These are phyloP conservation scores for Fusarium sp. DNA, from an alignment of 2,329 filamentous ascomycete species.

Conservation along the genomic window DNA sequence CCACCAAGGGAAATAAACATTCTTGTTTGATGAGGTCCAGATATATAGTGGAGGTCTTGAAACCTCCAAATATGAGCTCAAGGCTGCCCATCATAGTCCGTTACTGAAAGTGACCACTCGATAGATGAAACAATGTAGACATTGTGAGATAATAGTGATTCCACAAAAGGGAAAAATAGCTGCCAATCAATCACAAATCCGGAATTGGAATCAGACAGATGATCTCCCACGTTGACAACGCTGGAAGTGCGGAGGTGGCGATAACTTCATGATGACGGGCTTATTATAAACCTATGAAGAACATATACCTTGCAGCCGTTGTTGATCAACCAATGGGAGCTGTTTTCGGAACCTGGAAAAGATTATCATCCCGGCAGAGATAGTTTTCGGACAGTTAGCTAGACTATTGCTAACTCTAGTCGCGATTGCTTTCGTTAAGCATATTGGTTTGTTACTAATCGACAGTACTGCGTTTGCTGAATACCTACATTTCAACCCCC, in stretches of 20 bases:
- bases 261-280: constrained; percentile 19
- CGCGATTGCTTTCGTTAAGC: neutral
- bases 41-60: neutral
- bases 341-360: no score
- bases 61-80: neutral
- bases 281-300: neutral
- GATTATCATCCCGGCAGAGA: no score
- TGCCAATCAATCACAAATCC: neutral
- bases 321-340: neutral
- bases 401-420: neutral
- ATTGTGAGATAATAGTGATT: neutral
- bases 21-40: neutral
- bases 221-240: neutral
- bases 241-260: constrained; percentile 10
- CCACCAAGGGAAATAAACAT: neutral
- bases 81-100: neutral
- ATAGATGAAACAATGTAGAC: neutral
- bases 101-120: neutral
- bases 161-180: no score
- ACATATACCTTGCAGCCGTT: neutral
- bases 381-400: neutral
- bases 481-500: no score
- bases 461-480: neutral
- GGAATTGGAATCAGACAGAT: neutral
- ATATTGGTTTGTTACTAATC: neutral